Conservation (phyloP, 2,329 filamentous ascomycete genomes). For the Botrytis fabae region DNA sequence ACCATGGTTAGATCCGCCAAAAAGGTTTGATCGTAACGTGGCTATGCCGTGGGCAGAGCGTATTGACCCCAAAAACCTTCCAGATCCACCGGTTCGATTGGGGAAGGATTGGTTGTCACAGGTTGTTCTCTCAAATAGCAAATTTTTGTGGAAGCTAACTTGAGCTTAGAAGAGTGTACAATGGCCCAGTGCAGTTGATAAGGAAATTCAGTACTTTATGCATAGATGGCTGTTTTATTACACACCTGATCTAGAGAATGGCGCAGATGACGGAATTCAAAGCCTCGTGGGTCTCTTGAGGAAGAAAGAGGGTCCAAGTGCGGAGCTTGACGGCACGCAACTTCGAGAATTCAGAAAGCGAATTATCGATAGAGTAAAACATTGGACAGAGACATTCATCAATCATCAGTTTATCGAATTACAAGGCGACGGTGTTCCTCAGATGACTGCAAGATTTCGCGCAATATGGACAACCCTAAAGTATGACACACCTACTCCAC, state of each 20-base stretch:
- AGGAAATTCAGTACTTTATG: slow-evolving; percentile 21
- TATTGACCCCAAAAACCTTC: slow-evolving; percentile 14
- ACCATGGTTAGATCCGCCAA: slow-evolving; percentile 21
- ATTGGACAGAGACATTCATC: slow-evolving; percentile 19
- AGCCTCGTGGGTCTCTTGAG: slow-evolving; percentile 9
- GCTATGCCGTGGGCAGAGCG: slow-evolving; percentile 15
- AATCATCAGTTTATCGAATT: slow-evolving; percentile 20
- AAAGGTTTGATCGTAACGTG: slow-evolving; percentile 21
- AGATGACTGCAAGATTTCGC: slow-evolving; percentile 21
- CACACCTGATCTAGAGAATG: neutral
- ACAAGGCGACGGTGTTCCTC: slow-evolving; percentile 11
- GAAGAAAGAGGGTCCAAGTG: neutral
- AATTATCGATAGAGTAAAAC: slow-evolving; percentile 20
- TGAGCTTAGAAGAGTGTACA: slow-evolving; percentile 4
- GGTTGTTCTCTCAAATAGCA: slow-evolving; percentile 1
- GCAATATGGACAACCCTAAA: slow-evolving; percentile 17
- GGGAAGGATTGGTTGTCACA: slow-evolving; percentile 22
- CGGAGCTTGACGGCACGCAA: neutral
- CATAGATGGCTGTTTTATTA: slow-evolving; percentile 21
- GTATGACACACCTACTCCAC: slow-evolving; percentile 11
- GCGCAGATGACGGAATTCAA: slow-evolving; percentile 18
- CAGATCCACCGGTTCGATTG: slow-evolving; percentile 1
- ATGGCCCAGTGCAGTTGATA: slow-evolving; percentile 19
- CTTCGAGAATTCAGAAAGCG: slow-evolving; percentile 16
- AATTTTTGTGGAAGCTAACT: slow-evolving; percentile 4